These are phyloP conservation scores for Verticillium isaacii DNA, from an alignment of 2,329 filamentous ascomycete species.

Conservation along the genomic window DNA sequence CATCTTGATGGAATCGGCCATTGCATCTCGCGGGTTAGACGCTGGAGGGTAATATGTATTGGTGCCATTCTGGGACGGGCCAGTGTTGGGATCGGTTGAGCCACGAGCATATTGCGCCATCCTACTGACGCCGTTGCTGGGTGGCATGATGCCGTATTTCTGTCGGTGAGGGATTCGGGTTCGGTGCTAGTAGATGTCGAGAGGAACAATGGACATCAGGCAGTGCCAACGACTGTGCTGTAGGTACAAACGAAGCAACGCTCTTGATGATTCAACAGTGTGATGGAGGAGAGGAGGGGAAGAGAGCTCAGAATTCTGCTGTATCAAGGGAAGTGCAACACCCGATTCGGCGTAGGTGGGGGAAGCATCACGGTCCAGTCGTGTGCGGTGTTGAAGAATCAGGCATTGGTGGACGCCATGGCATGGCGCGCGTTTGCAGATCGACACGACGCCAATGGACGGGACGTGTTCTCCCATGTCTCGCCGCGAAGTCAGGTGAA, in stretches of 20 bases:
- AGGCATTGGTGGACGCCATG: not conserved
- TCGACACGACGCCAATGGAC: not conserved
- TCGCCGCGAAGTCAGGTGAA: not conserved
- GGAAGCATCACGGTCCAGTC: not conserved
- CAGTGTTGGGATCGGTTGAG: conserved; percentile 3
- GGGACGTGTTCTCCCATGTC: not conserved
- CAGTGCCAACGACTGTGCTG: too few relatives aligned
- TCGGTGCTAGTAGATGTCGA: too few relatives aligned
- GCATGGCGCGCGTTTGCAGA: not conserved
- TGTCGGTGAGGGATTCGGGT: not conserved
- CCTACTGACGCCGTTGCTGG: conserved; percentile 5
- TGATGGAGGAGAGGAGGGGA: too few relatives aligned
- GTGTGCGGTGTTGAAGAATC: not conserved
- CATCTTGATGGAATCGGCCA: conserved; percentile 28
- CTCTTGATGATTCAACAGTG: too few relatives aligned
- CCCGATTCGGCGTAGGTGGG: not conserved
- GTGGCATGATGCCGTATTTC: conserved; percentile 8
- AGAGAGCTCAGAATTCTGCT: too few relatives aligned
- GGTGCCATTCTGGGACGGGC: not conserved
- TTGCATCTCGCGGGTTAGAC: conserved; percentile 17
- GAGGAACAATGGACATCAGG: too few relatives aligned
- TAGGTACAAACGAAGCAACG: too few relatives aligned
- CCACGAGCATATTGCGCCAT: conserved; percentile 12
- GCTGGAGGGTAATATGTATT: not conserved
- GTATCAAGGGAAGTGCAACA: too few relatives aligned